phyloP scores from a whole-genome alignment of 23 red algal genomes.

The Gracilaria vermiculophylla region DNA sequence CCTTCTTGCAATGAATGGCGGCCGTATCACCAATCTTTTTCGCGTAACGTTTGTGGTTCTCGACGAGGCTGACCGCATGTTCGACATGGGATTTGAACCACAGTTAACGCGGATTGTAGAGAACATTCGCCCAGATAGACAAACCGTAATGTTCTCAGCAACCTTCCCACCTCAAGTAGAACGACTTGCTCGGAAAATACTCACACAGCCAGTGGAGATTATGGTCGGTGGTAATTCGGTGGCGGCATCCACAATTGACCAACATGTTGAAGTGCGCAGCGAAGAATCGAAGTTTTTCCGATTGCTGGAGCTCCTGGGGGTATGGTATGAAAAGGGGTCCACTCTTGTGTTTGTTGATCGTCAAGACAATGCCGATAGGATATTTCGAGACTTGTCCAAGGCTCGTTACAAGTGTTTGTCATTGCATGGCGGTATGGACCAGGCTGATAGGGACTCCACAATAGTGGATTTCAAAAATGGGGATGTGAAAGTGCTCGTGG shows the following conservation, averaged over 20 bases:
- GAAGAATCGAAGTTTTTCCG: slow-evolving; percentile 88
- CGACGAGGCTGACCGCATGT: slow-evolving; percentile 98
- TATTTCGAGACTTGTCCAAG: slow-evolving; percentile 76
- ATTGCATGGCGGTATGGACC: slow-evolving; percentile 96
- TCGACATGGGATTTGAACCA: slow-evolving; percentile 99
- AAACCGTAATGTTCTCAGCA: slow-evolving; percentile 98
- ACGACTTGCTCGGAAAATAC: slow-evolving; percentile 67
- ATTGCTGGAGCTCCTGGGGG: slow-evolving; percentile 80
- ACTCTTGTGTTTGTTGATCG: slow-evolving; percentile 94
- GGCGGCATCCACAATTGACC: slow-evolving; percentile 81
- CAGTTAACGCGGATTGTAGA: slow-evolving; percentile 88
- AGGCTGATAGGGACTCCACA: slow-evolving; percentile 85
- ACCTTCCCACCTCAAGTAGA: slow-evolving; percentile 91
- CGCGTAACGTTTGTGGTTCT: slow-evolving; percentile 86
- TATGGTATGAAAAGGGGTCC: slow-evolving; percentile 78
- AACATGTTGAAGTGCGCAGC: slow-evolving; percentile 84
- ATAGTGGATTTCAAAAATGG: slow-evolving; percentile 85
- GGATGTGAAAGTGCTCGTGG: slow-evolving; percentile 82
- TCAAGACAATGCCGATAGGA: slow-evolving; percentile 93
- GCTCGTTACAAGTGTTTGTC: slow-evolving; percentile 74
- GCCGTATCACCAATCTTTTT: slow-evolving; percentile 81
- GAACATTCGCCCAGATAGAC: slow-evolving; percentile 85
- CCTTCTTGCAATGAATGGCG: slow-evolving; percentile 90
- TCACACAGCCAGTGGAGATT: slow-evolving; percentile 74
- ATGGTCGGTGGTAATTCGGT: slow-evolving; percentile 81